phyloP scores from a whole-genome alignment of 192 early-diverging fungal species.

The Entomortierella parvispora region DNA sequence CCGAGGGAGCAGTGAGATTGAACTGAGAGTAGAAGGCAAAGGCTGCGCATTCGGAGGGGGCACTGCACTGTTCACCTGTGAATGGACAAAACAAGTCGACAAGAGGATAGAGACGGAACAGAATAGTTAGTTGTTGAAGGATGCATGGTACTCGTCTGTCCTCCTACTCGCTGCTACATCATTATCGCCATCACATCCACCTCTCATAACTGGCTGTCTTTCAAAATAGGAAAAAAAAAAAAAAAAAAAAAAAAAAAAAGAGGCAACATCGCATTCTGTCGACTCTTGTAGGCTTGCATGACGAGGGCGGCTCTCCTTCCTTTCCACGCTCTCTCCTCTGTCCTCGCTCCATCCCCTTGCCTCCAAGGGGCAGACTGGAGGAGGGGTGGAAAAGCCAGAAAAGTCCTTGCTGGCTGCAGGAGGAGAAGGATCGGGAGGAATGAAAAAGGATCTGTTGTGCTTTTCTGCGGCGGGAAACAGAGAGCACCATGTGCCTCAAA shows the following conservation, averaged over 20 bases:
- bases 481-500: neutral
- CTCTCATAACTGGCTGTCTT: too few species aligned
- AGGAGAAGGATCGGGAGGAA: too few species aligned
- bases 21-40: conserved; percentile 52
- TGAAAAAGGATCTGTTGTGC: neutral
- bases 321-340: too few species aligned
- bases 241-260: conserved; percentile 3
- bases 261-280: neutral
- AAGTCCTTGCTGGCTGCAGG: too few species aligned
- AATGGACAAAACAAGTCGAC: neutral
- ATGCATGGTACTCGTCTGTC: too few species aligned
- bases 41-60: conserved; percentile 62
- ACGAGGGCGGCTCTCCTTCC: too few species aligned
- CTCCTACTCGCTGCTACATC: too few species aligned
- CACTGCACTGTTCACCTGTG: conserved; percentile 59
- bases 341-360: too few species aligned
- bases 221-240: conserved; percentile 2
- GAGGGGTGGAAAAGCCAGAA: too few species aligned
- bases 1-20: conserved; percentile 29
- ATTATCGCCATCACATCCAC: too few species aligned
- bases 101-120: neutral
- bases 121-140: neutral
- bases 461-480: neutral
- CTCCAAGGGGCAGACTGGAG: too few species aligned
- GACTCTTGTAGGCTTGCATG: neutral